These are phyloP conservation scores for Botrytis cinerea DNA, from an alignment of 2,329 filamentous ascomycete genomes.

Conservation along the genomic window DNA sequence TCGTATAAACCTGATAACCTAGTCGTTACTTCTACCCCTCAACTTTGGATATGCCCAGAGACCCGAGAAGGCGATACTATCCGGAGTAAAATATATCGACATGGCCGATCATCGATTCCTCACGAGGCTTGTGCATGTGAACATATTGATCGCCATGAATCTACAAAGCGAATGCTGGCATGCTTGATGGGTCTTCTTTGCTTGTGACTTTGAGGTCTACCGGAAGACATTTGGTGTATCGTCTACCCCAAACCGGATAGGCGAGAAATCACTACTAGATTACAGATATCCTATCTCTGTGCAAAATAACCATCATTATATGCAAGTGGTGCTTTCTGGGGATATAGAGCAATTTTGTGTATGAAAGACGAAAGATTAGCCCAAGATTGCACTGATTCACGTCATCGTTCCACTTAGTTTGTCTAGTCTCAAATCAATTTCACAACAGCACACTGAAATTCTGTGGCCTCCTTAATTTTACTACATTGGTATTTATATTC, in stretches of 20 bases:
- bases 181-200: neutral
- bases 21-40: neutral
- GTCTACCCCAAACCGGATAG: neutral
- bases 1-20: neutral
- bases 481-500: neutral
- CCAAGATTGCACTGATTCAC: too few relatives aligned
- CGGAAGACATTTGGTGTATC: neutral
- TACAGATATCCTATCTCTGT: neutral
- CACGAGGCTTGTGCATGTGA: neutral
- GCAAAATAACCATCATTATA: neutral
- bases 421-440: neutral
- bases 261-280: neutral
- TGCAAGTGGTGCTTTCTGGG: neutral
- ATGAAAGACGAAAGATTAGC: neutral
- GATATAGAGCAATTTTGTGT: too few relatives aligned
- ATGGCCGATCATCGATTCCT: neutral
- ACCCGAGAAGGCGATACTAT: neutral
- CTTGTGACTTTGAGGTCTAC: neutral
- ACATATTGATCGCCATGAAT: neutral
- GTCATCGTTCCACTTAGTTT: neutral
- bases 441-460: neutral
- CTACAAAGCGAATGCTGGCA: neutral
- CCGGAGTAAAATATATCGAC: neutral
- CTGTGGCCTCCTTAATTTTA: too few relatives aligned
- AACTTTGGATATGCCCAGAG: constrained; percentile 5